Percentiles rank a stretch among this genome's conserved stretches.
These are phyloP conservation scores for Yamadazyma triangularis DNA, from an alignment of 1,139 yeast genomes.

Conservation along the genomic window DNA sequence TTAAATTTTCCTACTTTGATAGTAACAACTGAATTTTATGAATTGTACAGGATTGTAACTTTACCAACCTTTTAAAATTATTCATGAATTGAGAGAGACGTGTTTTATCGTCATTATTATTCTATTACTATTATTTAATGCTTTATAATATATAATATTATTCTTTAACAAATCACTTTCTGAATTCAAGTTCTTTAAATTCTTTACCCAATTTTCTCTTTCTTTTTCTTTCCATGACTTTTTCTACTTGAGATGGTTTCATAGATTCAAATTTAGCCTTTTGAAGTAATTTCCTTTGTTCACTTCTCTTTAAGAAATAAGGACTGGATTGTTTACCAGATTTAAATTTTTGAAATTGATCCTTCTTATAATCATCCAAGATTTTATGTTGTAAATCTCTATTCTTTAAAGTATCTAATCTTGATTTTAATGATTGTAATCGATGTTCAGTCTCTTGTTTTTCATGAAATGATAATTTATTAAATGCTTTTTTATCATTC, in stretches of 20 bases:
- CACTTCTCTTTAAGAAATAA: constrained; percentile 72
- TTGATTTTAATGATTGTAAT: constrained; percentile 62
- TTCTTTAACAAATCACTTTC: too few species aligned
- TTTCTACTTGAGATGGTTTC: constrained; percentile 80
- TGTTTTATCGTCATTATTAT: too few species aligned
- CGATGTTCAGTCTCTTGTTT: constrained; percentile 49
- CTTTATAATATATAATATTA: too few species aligned
- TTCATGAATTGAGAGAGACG: too few species aligned
- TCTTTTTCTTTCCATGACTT: constrained; percentile 88
- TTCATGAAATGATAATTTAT: constrained; percentile 44
- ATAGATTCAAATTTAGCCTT: constrained; percentile 83
- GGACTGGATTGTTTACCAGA: constrained; percentile 46
- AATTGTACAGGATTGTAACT: too few species aligned
- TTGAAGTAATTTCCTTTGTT: constrained; percentile 78
- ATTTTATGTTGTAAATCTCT: constrained; percentile 72
- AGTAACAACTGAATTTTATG: too few species aligned
- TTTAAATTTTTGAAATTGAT: constrained; percentile 42
- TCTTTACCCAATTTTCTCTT: constrained; percentile 92
- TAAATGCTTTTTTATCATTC: constrained; percentile 49
- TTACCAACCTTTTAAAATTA: too few species aligned
- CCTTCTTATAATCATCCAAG: constrained; percentile 46
- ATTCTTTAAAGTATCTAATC: constrained; percentile 71
- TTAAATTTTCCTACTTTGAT: too few species aligned
- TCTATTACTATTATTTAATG: too few species aligned
- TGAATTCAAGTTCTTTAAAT: constrained; percentile 71